These are phyloP conservation scores for Podaxis sp. DNA, from an alignment of 768 basidiomycete genomes.

Conservation along the genomic window DNA sequence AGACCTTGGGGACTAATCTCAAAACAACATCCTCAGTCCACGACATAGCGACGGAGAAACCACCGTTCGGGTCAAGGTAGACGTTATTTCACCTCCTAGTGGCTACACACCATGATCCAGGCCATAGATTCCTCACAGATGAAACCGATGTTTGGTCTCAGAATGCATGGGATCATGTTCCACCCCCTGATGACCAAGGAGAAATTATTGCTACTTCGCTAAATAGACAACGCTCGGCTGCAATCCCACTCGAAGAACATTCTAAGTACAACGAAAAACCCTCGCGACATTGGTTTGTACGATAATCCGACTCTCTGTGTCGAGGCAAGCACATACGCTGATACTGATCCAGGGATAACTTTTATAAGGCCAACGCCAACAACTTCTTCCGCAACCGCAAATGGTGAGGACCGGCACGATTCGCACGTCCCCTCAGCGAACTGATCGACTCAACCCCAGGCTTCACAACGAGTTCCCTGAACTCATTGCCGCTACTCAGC, in stretches of 20 bases:
- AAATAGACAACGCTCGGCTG: constrained; percentile 64
- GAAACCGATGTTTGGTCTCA: constrained; percentile 79
- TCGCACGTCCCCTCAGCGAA: not conserved
- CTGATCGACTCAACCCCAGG: constrained; percentile 40
- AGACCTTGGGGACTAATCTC: not conserved
- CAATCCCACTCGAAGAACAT: constrained; percentile 74
- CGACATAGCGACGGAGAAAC: constrained; percentile 50
- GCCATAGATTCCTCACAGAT: constrained; percentile 62
- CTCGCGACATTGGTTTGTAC: constrained; percentile 63
- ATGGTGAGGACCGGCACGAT: constrained; percentile 48
- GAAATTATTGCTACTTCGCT: constrained; percentile 71
- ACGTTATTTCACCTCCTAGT: constrained; percentile 11
- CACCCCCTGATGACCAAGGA: constrained; percentile 76
- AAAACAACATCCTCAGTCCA: constrained; percentile 66
- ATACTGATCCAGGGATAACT: constrained; percentile 75
- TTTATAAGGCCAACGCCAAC: constrained; percentile 80
- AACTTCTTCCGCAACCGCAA: constrained; percentile 96
- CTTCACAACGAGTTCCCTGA: constrained; percentile 95
- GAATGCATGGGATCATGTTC: constrained; percentile 92
- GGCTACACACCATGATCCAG: not conserved
- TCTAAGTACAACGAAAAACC: constrained; percentile 71
- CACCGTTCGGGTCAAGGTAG: constrained; percentile 73
- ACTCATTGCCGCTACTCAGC: constrained; percentile 64
- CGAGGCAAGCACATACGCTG: not conserved
- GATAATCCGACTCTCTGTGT: not conserved